These are phyloP conservation scores for Aspergillus sp. DNA, from an alignment of 2,329 filamentous ascomycete species.

Conservation along the genomic window DNA sequence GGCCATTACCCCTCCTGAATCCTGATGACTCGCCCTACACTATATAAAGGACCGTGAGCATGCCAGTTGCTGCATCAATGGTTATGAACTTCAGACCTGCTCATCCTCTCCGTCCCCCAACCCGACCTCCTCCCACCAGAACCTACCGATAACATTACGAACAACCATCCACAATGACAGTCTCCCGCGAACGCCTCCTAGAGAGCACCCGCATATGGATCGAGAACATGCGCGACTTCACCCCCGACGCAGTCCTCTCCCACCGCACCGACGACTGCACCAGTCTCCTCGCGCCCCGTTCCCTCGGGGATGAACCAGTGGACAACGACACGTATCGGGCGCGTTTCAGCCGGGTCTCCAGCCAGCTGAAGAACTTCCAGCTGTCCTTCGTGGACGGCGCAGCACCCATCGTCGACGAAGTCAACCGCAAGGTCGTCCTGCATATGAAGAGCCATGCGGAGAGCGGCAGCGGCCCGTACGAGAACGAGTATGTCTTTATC, in stretches of 20 bases:
- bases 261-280: not conserved
- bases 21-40: too few relatives aligned
- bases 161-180: not conserved
- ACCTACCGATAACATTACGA: too few relatives aligned
- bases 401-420: not conserved
- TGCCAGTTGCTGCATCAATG: too few relatives aligned
- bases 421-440: not conserved
- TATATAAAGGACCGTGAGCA: too few relatives aligned
- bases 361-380: not conserved
- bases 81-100: too few relatives aligned
- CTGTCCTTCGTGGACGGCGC: not conserved
- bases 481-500: not conserved
- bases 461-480: not conserved
- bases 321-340: not conserved
- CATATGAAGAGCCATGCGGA: not conserved
- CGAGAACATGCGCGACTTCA: not conserved
- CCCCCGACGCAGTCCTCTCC: not conserved
- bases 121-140: too few relatives aligned
- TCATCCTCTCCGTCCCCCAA: too few relatives aligned
- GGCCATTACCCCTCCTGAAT: too few relatives aligned
- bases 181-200: not conserved
- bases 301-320: not conserved
- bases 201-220: not conserved
- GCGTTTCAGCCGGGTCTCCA: not conserved
- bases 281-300: not conserved